A percentile compares a stretch with the other conserved stretches of the same genome.
These are phyloP conservation scores for Claviceps capensis DNA, from an alignment of 2,329 filamentous ascomycete species.

Conservation along the genomic window DNA sequence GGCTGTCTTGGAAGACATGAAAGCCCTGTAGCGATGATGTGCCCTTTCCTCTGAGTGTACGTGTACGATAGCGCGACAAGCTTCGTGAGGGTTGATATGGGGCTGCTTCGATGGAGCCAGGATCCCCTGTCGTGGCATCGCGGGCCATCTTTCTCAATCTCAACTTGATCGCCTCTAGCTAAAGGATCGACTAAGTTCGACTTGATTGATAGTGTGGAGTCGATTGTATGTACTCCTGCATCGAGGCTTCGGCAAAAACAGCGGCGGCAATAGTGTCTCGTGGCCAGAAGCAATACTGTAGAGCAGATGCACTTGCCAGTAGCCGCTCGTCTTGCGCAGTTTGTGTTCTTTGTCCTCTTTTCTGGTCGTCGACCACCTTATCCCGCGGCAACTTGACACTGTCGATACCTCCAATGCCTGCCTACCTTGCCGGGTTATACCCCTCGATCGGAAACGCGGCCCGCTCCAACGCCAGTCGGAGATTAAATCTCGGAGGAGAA, in stretches of 20 bases:
- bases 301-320: not conserved
- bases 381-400: not conserved
- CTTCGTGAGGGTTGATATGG: slow-evolving; percentile 11
- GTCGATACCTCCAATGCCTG: not conserved
- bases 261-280: not conserved
- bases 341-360: not conserved
- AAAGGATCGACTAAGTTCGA: not conserved
- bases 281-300: no score
- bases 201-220: not conserved
- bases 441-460: not conserved
- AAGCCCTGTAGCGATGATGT: slow-evolving; percentile 18
- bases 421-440: not conserved
- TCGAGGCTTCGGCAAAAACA: not conserved
- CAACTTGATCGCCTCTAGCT: not conserved
- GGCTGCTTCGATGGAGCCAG: slow-evolving; percentile 6
- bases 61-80: slow-evolving; percentile 18
- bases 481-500: not conserved
- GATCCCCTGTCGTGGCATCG: slow-evolving; percentile 2
- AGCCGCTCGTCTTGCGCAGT: not conserved
- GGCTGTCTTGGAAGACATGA: slow-evolving; percentile 16
- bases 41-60: slow-evolving; percentile 21
- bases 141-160: slow-evolving; percentile 2
- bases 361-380: not conserved
- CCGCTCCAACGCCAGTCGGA: not conserved
- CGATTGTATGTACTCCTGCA: not conserved